Evolutionary conservation across 805 yeast species (phyloP), one percentile per base, ranked within the genome.

Genomic region (Nakazawaea molendinolei): DNA sequence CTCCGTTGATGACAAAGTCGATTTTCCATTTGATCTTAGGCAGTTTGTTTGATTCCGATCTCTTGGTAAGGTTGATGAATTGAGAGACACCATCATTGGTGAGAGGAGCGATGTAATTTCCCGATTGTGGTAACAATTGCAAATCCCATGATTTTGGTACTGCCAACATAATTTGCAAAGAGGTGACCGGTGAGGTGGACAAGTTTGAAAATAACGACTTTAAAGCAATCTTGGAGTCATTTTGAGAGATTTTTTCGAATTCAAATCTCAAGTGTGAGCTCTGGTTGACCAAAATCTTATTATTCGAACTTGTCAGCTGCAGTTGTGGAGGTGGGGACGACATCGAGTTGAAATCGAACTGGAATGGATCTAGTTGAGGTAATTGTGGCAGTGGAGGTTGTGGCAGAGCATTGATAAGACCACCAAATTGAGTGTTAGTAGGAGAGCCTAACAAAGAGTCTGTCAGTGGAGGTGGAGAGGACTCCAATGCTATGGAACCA

Each of bases 11-110:
- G 8, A 50, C 47, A 52, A 73, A 85, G 39, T 71, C 71, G 17
- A 72, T 68, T 55, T 79, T 83, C 90, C 89, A 86, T 55, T 85
- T 81, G 40, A 86, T 65, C 56, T 82, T 84, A 46, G 81, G 55
- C n/a, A 64, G 60, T 10, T 57, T 55, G 5, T 42, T 25, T 4
- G 52, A 37, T 61, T 66, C 25, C 50, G 45, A 18, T 41, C 35
- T 6, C 58, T 48, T 45, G 58, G 64, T 34, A 23, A 69, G 49
- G 33, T 56, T 50, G 33, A 74, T 65, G 23, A 58, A 63, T 56
- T 84, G 92, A 4, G 63, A 55, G 13, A 81, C 62, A 5, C 76
- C 76, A 36, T 71, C 65, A 23, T 52, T 55, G 31, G 61, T 63
- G 36, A 63, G 65, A 3, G 74, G 68, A 39, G 65, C 63, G n/a